Base-by-base conservation (phyloP, 2,329 filamentous ascomycete genomes). In the Xylaria digitata region DNA sequence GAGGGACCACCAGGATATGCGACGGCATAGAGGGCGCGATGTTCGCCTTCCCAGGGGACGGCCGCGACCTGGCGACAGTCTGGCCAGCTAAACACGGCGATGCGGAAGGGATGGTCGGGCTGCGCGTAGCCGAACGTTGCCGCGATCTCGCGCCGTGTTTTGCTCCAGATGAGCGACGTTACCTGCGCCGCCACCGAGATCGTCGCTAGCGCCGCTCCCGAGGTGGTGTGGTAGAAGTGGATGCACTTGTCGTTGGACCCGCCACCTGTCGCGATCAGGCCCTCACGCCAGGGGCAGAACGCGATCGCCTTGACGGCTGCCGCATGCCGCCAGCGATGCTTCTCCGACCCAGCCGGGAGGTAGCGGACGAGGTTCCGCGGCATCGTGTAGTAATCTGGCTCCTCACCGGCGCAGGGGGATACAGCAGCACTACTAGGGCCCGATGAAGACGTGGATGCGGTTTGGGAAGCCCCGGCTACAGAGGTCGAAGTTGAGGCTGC, bases 281-380 rank as follows among this genome's bases (percentile, higher is more conserved):
- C 92, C 26, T 92, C 88, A 63, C 95, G 92, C 95, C 94, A 99
- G 0, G 96, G 95, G 70, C 95, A 97, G 79, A 98, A 98, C 1
- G 96, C 94, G 72, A 98, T 96, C 37, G 96, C 96, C 79, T 99
- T 99, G 71, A 98, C 92, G 2, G 96, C 96, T 0, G 95, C 95
- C 30, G 88, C 88, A 77, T 99, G 93, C 11, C 84, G 79, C 87
- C 93, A 96, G 37, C 86, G 86, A 77, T 97, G 89, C 73, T 86
- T 90, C 74, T 92, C 88, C 34, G 84, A 81, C 6, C 87, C 87
- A 6, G 80, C 75, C 1, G 81, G 81, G 30, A 92, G 79, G 26
- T 83, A 80, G 19, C 84, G 81, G 23, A 85, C 81, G 6, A 63
- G 23, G 19, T 57, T 57, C n/a, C 59, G 65, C 17, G 65, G 68